These are phyloP conservation scores for Diaporthe velutina DNA, from an alignment of 2,329 filamentous ascomycete genomes.

Conservation along the genomic window DNA sequence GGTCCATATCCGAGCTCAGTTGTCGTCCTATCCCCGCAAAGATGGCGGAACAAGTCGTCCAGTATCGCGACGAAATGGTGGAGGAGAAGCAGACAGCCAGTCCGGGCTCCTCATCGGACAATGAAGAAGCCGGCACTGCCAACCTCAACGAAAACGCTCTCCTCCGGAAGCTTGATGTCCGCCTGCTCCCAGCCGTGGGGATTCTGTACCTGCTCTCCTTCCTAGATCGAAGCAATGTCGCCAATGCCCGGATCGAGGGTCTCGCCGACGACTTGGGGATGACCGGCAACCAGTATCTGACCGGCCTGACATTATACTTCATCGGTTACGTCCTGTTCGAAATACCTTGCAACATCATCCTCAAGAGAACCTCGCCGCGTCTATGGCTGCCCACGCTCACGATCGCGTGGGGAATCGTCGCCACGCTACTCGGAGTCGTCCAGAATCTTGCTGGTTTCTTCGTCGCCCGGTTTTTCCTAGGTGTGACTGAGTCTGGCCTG, in stretches of 20 bases:
- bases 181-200: constrained; percentile 66
- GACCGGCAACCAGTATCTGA: constrained; percentile 74
- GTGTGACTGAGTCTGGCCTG: constrained; percentile 65
- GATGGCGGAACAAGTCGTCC: constrained; percentile 30
- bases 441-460: constrained; percentile 65
- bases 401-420: constrained; percentile 66
- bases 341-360: constrained; percentile 72
- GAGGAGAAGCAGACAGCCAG: constrained; percentile 10
- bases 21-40: not conserved
- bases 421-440: constrained; percentile 64
- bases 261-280: constrained; percentile 65
- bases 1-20: too few species aligned
- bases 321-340: constrained; percentile 71
- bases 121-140: constrained; percentile 27
- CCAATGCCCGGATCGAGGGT: constrained; percentile 70
- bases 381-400: constrained; percentile 71
- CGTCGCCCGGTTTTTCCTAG: constrained; percentile 66
- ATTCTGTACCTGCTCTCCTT: constrained; percentile 69
- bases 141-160: constrained; percentile 67
- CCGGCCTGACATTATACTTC: constrained; percentile 76
- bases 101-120: constrained; percentile 23
- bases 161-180: constrained; percentile 67
- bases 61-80: constrained; percentile 30
- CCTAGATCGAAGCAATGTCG: constrained; percentile 70
- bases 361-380: constrained; percentile 70